phyloP scores from a whole-genome alignment of 345 rosid species.

The Hibiscus tridactylites region DNA sequence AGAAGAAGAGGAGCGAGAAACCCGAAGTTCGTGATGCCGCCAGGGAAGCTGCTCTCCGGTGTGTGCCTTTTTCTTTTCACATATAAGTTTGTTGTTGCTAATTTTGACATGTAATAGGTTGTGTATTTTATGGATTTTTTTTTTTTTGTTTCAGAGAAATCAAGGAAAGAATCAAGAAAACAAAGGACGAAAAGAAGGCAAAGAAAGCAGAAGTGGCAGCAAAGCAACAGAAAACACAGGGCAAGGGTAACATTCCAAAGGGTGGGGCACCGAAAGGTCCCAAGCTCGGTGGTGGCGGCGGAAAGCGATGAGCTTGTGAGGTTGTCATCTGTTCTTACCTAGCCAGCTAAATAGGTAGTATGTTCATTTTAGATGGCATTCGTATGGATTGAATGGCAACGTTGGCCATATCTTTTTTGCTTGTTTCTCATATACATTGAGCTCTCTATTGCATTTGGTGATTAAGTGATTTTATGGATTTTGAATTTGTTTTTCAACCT shows the following conservation, averaged over 20 bases:
- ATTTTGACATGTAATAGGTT: background rate
- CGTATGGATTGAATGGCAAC: background rate
- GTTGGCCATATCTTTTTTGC: background rate
- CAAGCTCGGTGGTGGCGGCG: conserved; percentile 68
- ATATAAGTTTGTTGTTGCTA: too few species aligned
- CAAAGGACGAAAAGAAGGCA: conserved; percentile 78
- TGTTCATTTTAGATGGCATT: conserved; percentile 6
- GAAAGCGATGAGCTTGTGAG: conserved; percentile 39
- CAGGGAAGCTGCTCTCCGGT: conserved; percentile 69
- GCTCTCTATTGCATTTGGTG: background rate
- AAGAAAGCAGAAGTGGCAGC: conserved; percentile 59
- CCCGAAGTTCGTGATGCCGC: conserved; percentile 85
- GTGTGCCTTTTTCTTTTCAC: background rate
- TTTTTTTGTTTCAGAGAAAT: conserved; percentile 44
- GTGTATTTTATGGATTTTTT: background rate
- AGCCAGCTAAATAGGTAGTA: conserved; percentile 9
- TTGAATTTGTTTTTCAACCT: background rate
- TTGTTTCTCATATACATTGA: background rate
- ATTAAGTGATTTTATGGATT: conserved; percentile 4
- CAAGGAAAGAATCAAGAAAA: conserved; percentile 80
- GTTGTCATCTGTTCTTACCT: background rate
- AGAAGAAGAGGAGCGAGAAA: conserved; percentile 69
- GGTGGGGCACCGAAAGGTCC: conserved; percentile 48
- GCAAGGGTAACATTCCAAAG: conserved; percentile 39
- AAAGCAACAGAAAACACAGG: conserved; percentile 51